Evolutionary conservation across 148 eudicot species (phyloP).

Genomic region (Persicaria tinctoria): DNA sequence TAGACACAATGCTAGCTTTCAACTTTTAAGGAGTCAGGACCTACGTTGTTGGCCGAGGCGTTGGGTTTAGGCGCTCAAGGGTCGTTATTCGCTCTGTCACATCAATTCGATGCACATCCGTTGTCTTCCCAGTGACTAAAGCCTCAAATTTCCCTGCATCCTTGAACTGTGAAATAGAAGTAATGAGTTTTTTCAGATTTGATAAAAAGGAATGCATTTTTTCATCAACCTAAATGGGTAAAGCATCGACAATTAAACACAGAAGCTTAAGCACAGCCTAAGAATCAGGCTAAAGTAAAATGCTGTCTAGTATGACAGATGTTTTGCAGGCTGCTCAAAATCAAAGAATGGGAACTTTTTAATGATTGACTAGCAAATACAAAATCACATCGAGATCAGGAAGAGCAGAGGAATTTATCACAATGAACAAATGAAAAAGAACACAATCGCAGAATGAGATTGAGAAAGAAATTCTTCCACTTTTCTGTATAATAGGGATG

Average conservation of each 20-base stretch:
- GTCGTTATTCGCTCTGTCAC: slow-evolving; percentile 77
- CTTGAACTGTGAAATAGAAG: slow-evolving; percentile 43
- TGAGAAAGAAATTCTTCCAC: too few relatives aligned
- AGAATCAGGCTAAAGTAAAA: background rate
- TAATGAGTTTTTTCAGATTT: background rate
- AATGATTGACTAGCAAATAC: background rate
- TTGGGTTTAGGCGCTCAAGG: slow-evolving; percentile 89
- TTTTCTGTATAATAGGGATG: too few relatives aligned
- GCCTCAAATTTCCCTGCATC: slow-evolving; percentile 89
- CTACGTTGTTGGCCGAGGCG: slow-evolving; percentile 97
- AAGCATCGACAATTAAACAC: background rate
- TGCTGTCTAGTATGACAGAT: background rate
- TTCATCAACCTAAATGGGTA: too few relatives aligned
- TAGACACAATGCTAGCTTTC: slow-evolving; percentile 12
- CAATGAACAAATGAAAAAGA: too few relatives aligned
- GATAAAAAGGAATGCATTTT: background rate
- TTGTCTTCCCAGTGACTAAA: slow-evolving; percentile 55
- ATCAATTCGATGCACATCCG: slow-evolving; percentile 74
- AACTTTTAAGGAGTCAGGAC: slow-evolving; percentile 32
- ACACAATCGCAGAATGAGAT: too few relatives aligned
- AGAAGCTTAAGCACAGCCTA: background rate
- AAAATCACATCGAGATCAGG: background rate
- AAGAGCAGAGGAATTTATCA: too few relatives aligned
- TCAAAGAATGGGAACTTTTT: background rate
- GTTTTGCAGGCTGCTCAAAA: slow-evolving; percentile 1